Conservation (phyloP, 2,329 filamentous ascomycete genomes). For the Coniochaeta sp. region DNA sequence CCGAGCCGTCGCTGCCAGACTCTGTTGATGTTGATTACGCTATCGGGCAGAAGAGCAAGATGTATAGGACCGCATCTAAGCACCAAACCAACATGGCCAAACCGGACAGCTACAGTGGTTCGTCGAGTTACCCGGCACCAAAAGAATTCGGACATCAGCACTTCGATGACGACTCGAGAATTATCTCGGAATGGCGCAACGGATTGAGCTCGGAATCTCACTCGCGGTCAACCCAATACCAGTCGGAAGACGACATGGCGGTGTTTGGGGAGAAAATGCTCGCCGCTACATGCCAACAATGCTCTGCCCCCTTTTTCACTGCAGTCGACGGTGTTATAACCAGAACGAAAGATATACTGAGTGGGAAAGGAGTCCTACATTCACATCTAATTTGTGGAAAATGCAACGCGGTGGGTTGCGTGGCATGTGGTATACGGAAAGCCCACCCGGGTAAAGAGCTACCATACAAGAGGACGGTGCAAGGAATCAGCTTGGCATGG, state of each 20-base stretch:
- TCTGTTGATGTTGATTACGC: background rate
- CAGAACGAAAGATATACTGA: background rate
- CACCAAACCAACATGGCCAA: background rate
- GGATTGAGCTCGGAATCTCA: background rate
- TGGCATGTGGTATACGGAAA: constrained; percentile 6
- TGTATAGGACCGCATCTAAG: background rate
- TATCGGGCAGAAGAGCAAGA: background rate
- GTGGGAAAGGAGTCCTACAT: background rate
- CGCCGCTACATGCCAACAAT: background rate
- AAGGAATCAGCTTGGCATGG: constrained; percentile 10
- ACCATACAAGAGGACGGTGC: background rate
- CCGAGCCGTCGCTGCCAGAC: background rate
- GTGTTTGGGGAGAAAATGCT: background rate
- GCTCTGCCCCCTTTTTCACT: background rate
- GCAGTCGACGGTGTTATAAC: background rate
- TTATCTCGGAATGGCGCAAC: background rate
- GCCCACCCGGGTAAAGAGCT: background rate
- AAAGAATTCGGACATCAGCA: background rate
- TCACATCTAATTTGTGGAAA: constrained; percentile 5
- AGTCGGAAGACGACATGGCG: background rate
- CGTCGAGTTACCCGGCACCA: background rate
- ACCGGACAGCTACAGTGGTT: background rate
- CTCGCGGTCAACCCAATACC: background rate
- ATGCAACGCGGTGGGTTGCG: constrained; percentile 11
- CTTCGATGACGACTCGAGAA: background rate